phyloP scores from a whole-genome alignment of 768 basidiomycete species.

The Postia placenta region DNA sequence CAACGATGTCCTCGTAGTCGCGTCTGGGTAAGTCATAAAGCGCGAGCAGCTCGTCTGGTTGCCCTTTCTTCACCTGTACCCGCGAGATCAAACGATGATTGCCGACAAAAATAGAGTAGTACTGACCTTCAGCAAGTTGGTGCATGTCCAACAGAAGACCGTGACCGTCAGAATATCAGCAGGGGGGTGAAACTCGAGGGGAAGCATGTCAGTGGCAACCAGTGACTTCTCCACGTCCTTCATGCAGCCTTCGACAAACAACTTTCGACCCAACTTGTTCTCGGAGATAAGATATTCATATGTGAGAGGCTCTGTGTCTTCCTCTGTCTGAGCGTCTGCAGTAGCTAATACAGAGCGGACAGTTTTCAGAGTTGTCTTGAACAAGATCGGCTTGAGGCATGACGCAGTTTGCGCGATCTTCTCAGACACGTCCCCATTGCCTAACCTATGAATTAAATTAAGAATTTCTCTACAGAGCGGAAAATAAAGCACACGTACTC shows the following conservation, averaged over 20 bases:
- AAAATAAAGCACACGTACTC: constrained; percentile 23
- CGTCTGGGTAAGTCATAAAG: constrained; percentile 6
- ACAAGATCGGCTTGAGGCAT: constrained; percentile 24
- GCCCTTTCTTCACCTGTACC: constrained; percentile 7
- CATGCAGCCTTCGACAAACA: constrained; percentile 16
- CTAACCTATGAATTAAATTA: constrained; percentile 13
- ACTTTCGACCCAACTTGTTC: constrained; percentile 10
- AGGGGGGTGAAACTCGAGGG: constrained; percentile 8
- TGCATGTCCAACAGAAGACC: constrained; percentile 23
- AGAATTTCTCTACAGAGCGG: neutral
- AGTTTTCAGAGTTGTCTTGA: constrained; percentile 19
- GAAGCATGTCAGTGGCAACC: constrained; percentile 12
- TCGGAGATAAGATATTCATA: constrained; percentile 11
- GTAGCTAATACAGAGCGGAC: constrained; percentile 19
- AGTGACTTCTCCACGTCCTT: constrained; percentile 17
- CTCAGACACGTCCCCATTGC: constrained; percentile 24
- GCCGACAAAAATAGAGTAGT: neutral
- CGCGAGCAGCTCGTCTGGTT: constrained; percentile 1
- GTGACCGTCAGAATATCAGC: constrained; percentile 16
- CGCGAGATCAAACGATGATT: neutral
- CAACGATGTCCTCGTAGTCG: constrained; percentile 13
- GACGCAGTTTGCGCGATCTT: constrained; percentile 26
- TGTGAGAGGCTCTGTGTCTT: constrained; percentile 1
- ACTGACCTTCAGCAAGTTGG: constrained; percentile 13
- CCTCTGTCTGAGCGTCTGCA: neutral